phyloP scores from a whole-genome alignment of 768 basidiomycete genomes.

The Russula emetica region DNA sequence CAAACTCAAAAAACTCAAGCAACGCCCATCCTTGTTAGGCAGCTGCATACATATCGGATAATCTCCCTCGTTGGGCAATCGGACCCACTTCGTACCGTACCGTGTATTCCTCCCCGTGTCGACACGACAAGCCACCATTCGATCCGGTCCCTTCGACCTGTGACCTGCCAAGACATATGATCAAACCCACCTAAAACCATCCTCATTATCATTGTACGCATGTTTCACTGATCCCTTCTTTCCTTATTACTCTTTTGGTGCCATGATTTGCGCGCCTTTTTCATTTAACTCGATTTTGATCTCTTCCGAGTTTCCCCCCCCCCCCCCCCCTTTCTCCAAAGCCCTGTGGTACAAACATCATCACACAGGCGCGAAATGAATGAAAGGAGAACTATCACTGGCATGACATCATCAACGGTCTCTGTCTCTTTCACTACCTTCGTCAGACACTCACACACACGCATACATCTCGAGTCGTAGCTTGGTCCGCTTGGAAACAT shows the following conservation, averaged over 20 bases:
- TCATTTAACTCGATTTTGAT: not conserved
- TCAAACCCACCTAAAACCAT: not conserved
- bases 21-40: not conserved
- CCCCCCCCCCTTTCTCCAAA: not conserved
- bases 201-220: not conserved
- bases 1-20: not conserved
- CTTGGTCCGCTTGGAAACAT: too few species aligned
- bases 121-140: too few species aligned
- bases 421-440: not conserved
- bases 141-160: slow-evolving; percentile 1
- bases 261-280: slow-evolving; percentile 3
- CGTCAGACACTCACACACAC: not conserved
- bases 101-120: too few species aligned
- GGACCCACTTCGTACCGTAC: not conserved
- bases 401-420: slow-evolving; percentile 9
- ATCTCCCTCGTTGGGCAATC: not conserved
- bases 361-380: not conserved
- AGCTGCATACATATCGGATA: not conserved
- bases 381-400: not conserved
- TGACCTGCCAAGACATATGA: not conserved
- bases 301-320: too few species aligned
- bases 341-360: not conserved
- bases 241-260: not conserved
- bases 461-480: not conserved
- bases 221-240: not conserved